Base-by-base conservation (phyloP, 768 basidiomycete species). In the Tricholoma terreum region DNA sequence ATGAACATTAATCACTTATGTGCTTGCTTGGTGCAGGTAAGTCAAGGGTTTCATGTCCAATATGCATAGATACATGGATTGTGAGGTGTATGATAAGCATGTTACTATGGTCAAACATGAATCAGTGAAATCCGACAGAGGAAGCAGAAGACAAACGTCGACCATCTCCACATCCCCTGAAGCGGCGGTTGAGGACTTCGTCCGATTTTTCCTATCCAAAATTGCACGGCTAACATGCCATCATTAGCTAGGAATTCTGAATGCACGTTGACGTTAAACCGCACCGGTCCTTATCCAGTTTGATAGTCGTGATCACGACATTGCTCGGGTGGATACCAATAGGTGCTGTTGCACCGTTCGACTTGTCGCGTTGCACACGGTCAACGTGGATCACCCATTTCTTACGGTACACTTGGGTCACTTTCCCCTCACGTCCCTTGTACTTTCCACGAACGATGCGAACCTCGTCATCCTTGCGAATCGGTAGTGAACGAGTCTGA, bases 311-410 rank as follows among this genome's bases (percentile, higher is more conserved):
- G 71, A 99, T 93, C 61, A 96, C 91, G 53, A 98, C 94, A 72
- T 97, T 98, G 80, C 90, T 92, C 57, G 96, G 94, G 82, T 96
- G 90, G 66, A 99, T 86, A 64, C 94, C 94, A 67, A 99, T 94
- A 68, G 91, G 91, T 58, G 89, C 85, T 55, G 94, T 86, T 58
- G 94, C 89, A 63, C 97, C 96, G 71, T 96, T 97, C 63, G 93
- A 92, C 78, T 98, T 98, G 81, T 99, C 96, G 64, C 94, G 86
- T 75, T 90, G 88, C 55, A 99, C 94, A 71, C 96, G 92, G 77
- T 99, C 96, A 71, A 99, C 91, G 77, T 98, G 89, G 75, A 99
- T 90, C 55, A 98, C 92, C 91, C 92, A 98, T 76, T 96, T 95
- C 87, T 96, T 96, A 74, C 95, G 90, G 84, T 95, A 96, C 63